A percentile compares a stretch with the other conserved stretches of the same genome.
Conservation (phyloP, 495 filamentous ascomycete species). For the Penicillium samsonianum region DNA sequence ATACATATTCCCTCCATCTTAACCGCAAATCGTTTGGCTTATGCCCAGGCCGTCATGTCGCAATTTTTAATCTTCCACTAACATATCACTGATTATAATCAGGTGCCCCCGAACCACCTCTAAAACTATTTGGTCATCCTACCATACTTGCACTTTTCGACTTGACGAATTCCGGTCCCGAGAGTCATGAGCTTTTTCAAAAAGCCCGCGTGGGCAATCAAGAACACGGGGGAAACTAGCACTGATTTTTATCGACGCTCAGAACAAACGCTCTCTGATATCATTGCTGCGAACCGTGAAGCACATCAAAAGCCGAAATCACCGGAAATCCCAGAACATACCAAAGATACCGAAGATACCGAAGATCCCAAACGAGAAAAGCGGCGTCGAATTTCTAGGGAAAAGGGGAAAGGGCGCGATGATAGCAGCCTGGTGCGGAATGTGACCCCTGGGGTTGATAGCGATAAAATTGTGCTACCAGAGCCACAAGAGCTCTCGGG, state of each 20-base stretch:
- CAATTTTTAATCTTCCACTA: background rate
- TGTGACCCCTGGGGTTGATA: background rate
- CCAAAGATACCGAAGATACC: background rate
- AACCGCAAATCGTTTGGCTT: background rate
- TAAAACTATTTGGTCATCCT: background rate
- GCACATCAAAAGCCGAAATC: constrained; percentile 28
- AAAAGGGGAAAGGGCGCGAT: background rate
- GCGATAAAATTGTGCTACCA: background rate
- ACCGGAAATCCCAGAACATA: constrained; percentile 5
- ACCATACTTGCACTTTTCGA: background rate
- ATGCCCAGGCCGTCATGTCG: background rate
- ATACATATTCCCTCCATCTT: background rate
- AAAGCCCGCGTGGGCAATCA: constrained; percentile 59
- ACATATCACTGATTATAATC: background rate
- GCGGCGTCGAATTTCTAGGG: constrained; percentile 13
- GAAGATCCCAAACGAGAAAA: constrained; percentile 7
- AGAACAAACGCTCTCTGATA: constrained; percentile 60
- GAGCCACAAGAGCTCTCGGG: background rate
- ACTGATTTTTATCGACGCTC: constrained; percentile 68
- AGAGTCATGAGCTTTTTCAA: constrained; percentile 62
- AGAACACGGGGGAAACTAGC: constrained; percentile 42
- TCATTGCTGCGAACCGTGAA: constrained; percentile 55
- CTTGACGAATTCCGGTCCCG: background rate
- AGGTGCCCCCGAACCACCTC: background rate
- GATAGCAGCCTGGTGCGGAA: background rate